Base-by-base conservation (phyloP, 2,329 filamentous ascomycete genomes). In the Alternaria hordeiaustralica region DNA sequence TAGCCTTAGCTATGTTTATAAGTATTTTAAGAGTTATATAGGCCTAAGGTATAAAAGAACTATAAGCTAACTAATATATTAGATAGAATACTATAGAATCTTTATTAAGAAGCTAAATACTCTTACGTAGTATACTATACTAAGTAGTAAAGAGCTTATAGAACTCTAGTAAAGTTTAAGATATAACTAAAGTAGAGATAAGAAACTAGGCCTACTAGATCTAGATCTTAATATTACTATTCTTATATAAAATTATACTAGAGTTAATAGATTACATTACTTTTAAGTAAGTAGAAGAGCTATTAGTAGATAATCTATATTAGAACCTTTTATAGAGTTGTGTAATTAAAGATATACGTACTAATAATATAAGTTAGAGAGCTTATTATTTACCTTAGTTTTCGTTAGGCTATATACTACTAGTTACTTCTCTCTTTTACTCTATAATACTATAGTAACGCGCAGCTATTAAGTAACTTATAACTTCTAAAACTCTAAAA, bases 1-100 rank as follows among this genome's bases (percentile, higher is more conserved):
- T 55, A 30, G 47, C 15, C 20, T 62, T 21, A 9, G 58, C 51
- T 20, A 67, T 64, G 0, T 60, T 51, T 0, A 57, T 20, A 44
- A 67, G 64, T 30, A 55, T 60, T 41, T 67, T 8, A 5, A 56
- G 43, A 8, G 46, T 62, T 67, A 67, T 62, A 8, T 64, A 10
- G 47, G 55, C 4, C 13, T 64, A 15, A 8, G 41, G 61, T 28
- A 67, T 55, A 18, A 67, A 61, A 20, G 33, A 51, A n/a, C 61
- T 18, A 56, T 67, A 12, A 58, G 61, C 61, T 15, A n/a, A 64
- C 59, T 62, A 15, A 49, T 46, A 67, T 4, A 67, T 60, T 9
- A 62, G 18, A 44, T 25, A 12, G 23, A 67, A 62, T 13, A 51
- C 58, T 4, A 49, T 18, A 6, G 55, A 55, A 28, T 67, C 51